phyloP scores from a whole-genome alignment of 2,329 filamentous ascomycete species.

The Xylaria sp. region DNA sequence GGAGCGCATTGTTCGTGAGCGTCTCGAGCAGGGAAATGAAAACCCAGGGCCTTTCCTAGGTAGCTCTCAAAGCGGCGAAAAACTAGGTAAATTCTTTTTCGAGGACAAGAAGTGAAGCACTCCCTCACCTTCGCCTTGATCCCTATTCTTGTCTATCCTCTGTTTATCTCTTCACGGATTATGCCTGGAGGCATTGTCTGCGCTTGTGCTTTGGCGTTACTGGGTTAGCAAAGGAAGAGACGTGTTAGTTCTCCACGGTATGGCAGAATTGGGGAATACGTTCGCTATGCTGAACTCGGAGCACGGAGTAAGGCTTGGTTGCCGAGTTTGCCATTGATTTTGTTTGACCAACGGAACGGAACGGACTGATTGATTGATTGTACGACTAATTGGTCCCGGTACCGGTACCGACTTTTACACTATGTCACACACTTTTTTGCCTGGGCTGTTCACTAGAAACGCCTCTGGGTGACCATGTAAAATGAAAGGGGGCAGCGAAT shows the following conservation, averaged over 20 bases:
- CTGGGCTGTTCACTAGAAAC: not conserved
- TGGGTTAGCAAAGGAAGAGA: not conserved
- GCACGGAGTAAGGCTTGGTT: conserved; percentile 16
- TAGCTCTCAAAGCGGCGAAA: conserved; percentile 51
- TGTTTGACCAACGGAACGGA: not conserved
- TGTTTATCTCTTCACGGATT: not conserved
- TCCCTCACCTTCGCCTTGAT: not conserved
- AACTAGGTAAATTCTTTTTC: conserved; percentile 65
- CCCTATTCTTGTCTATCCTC: not conserved
- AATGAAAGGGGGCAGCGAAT: no score
- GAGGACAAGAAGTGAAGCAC: conserved; percentile 52
- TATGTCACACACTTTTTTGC: no score
- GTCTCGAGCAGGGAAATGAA: conserved; percentile 60
- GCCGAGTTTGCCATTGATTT: not conserved
- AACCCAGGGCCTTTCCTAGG: conserved; percentile 48
- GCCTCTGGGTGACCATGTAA: not conserved
- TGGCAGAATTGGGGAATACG: conserved; percentile 4
- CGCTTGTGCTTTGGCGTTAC: not conserved
- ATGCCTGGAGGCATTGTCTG: not conserved
- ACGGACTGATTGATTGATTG: not conserved
- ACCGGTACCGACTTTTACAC: not conserved
- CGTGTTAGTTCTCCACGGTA: not conserved
- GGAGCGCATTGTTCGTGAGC: conserved; percentile 68
- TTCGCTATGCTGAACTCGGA: conserved; percentile 20
- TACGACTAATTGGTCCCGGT: not conserved